Percentiles rank a stretch among this genome's conserved stretches.
phyloP scores from a whole-genome alignment of 768 basidiomycete species.

The Naganishia randhawae region DNA sequence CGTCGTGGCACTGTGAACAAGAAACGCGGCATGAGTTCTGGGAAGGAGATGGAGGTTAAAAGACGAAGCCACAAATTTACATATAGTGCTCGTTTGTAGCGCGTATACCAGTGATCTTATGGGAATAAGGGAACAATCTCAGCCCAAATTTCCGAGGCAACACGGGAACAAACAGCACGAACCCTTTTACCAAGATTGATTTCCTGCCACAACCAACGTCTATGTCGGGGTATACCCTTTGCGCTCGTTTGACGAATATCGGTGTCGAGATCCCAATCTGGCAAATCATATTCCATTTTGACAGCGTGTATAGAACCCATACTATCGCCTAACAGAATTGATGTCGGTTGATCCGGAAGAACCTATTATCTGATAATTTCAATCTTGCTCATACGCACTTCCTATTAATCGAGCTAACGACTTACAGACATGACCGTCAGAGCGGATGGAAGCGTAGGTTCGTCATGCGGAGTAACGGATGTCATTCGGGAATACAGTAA shows the following conservation, averaged over 20 bases:
- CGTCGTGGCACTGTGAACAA: constrained; percentile 15
- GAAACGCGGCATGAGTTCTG: not conserved
- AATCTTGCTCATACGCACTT: too few relatives aligned
- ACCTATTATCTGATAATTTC: not conserved
- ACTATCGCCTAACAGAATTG: constrained; percentile 20
- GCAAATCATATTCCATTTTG: constrained; percentile 22
- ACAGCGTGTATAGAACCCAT: constrained; percentile 24
- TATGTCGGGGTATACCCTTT: not conserved
- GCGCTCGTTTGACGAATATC: not conserved
- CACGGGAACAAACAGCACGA: not conserved
- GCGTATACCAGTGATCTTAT: constrained; percentile 21
- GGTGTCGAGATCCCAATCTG: constrained; percentile 10
- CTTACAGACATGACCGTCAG: constrained; percentile 1
- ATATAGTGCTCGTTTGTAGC: constrained; percentile 22
- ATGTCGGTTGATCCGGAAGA: constrained; percentile 1
- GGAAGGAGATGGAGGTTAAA: not conserved
- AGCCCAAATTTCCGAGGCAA: not conserved
- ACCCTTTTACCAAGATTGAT: constrained; percentile 25
- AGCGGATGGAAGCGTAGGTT: constrained; percentile 1
- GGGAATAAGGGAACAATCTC: not conserved
- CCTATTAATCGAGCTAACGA: not conserved
- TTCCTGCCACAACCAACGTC: constrained; percentile 26
- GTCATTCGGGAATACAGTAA: constrained; percentile 9
- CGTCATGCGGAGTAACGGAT: constrained; percentile 3
- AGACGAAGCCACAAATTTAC: not conserved